Conservation (phyloP, 495 filamentous ascomycete species). For the Penicilliopsis zonata region DNA sequence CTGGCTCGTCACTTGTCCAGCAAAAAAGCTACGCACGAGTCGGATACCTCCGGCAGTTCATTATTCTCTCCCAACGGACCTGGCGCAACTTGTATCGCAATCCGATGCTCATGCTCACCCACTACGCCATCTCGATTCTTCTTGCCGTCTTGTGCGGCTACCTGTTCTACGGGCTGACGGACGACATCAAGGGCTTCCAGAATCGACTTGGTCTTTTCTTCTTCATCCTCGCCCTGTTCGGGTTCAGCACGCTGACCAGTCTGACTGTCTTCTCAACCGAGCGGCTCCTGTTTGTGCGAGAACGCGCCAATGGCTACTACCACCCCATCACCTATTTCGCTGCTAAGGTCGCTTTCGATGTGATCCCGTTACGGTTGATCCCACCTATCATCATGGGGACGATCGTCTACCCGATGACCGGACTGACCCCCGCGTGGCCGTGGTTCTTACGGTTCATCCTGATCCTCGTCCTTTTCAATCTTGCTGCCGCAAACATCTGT, state of each 20-base stretch:
- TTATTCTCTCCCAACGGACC: conserved; percentile 79
- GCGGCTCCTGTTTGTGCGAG: conserved; percentile 82
- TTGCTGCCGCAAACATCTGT: conserved; percentile 85
- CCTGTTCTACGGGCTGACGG: conserved; percentile 91
- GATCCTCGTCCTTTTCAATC: conserved; percentile 88
- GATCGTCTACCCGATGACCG: conserved; percentile 97
- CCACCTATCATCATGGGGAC: conserved; percentile 94
- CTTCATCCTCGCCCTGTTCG: conserved; percentile 90
- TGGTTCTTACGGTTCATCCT: conserved; percentile 89
- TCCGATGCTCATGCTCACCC: conserved; percentile 95
- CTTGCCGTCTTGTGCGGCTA: conserved; percentile 89
- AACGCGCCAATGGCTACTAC: conserved; percentile 96
- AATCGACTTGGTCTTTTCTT: conserved; percentile 98
- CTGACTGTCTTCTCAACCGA: conserved; percentile 91
- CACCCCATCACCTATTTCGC: conserved; percentile 94
- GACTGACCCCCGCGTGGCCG: conserved; percentile 69
- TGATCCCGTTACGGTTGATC: conserved; percentile 84
- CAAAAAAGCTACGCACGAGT: conserved; percentile 74
- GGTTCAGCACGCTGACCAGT: conserved; percentile 89
- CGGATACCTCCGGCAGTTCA: conserved; percentile 67
- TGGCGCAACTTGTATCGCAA: conserved; percentile 98
- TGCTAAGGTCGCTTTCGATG: conserved; percentile 89
- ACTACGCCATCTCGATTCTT: conserved; percentile 97
- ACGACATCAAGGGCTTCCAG: conserved; percentile 95
- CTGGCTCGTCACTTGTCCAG: conserved; percentile 27